Percentiles rank a stretch among this genome's conserved stretches.
Conservation (phyloP, 169 alveolate genomes). For the Cryptosporidium baileyi region DNA sequence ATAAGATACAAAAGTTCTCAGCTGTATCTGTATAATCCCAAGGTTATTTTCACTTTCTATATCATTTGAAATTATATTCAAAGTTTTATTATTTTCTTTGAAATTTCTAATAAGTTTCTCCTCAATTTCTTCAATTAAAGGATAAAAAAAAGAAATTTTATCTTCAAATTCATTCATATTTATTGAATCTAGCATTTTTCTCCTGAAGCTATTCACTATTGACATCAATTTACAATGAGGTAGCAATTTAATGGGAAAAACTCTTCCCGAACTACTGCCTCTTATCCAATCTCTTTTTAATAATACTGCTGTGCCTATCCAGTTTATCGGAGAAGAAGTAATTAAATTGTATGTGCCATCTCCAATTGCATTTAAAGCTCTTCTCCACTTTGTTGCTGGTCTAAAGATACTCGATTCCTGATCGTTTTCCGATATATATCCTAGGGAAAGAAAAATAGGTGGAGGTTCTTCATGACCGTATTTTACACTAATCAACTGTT, state of each 20-base stretch:
- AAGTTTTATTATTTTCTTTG: background rate
- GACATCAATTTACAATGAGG: slow-evolving; percentile 45
- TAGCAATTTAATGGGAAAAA: background rate
- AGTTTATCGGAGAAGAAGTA: background rate
- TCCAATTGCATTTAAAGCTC: slow-evolving; percentile 64
- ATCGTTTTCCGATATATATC: slow-evolving; percentile 27
- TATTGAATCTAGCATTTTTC: slow-evolving; percentile 1
- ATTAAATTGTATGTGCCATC: slow-evolving; percentile 30
- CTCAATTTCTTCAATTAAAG: slow-evolving; percentile 14
- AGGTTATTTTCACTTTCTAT: background rate
- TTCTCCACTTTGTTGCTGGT: slow-evolving; percentile 63
- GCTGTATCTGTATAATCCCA: slow-evolving; percentile 47
- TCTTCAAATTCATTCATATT: background rate
- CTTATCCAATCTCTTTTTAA: slow-evolving; percentile 52
- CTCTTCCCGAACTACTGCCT: slow-evolving; percentile 7
- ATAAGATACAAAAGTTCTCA: slow-evolving; percentile 50
- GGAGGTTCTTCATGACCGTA: slow-evolving; percentile 16
- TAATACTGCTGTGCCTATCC: slow-evolving; percentile 56
- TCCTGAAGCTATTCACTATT: background rate
- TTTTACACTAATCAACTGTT: background rate
- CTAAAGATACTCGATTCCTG: slow-evolving; percentile 22
- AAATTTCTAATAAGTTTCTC: background rate
- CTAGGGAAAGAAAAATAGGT: slow-evolving; percentile 49
- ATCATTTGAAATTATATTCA: background rate
- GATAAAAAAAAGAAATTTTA: background rate